Evolutionary conservation across 306 rosid species (phyloP).

Genomic region (Fragaria ananassa): DNA sequence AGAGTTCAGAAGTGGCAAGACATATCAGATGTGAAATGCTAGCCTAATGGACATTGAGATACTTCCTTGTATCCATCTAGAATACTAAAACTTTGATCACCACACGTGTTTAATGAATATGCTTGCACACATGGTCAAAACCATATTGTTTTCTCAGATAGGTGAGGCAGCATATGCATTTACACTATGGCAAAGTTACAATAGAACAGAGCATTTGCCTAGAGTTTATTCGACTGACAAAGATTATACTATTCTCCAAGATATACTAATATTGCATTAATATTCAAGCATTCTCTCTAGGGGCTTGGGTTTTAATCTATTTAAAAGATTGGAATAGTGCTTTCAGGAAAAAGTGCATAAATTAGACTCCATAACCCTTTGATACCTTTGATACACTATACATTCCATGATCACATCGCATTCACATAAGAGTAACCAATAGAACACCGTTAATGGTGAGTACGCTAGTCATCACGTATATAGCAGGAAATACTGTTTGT

Average conservation of each 20-base stretch:
- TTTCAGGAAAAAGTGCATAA: not conserved
- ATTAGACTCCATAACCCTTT: not conserved
- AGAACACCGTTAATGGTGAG: not conserved
- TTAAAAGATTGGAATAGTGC: not conserved
- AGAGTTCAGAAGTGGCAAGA: constrained; percentile 21
- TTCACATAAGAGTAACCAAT: not conserved
- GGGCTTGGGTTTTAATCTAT: not conserved
- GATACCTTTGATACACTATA: not conserved
- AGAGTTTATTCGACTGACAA: not conserved
- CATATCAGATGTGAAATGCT: not conserved
- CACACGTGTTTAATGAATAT: not conserved
- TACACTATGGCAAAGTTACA: not conserved
- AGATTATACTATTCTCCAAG: not conserved
- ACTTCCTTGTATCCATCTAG: not conserved
- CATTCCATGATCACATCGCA: not conserved
- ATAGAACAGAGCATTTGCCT: not conserved
- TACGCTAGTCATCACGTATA: not conserved
- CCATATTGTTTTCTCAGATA: not conserved
- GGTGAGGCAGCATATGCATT: not conserved
- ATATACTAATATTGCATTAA: not conserved
- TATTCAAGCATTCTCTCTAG: not conserved
- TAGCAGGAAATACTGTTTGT: not conserved
- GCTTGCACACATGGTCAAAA: not conserved
- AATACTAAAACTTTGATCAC: not conserved
- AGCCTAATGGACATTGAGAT: constrained; percentile 10